These are phyloP conservation scores for Puya raimondii DNA, from an alignment of 176 grass and related monocot genomes.

Conservation along the genomic window DNA sequence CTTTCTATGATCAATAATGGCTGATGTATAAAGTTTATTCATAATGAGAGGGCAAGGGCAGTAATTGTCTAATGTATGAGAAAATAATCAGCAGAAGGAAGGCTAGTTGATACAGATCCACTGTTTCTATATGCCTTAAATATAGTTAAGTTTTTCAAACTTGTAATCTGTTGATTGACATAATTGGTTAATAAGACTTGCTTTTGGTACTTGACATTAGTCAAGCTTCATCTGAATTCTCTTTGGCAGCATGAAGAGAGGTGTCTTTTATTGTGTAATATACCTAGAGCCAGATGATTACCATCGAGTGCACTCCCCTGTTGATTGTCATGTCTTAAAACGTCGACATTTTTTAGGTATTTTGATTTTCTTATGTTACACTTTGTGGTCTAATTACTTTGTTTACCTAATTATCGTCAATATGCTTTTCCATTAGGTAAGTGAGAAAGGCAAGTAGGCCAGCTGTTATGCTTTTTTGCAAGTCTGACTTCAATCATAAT, in stretches of 20 bases:
- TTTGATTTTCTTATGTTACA: slow-evolving; percentile 10
- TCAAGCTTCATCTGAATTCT: neutral
- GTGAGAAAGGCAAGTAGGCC: neutral
- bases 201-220: neutral
- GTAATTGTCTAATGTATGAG: too few species aligned
- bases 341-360: slow-evolving; percentile 75
- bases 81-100: too few species aligned
- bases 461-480: neutral
- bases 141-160: too few species aligned
- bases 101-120: too few species aligned
- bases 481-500: neutral
- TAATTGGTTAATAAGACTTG: neutral
- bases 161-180: neutral
- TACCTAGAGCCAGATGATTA: slow-evolving; percentile 86
- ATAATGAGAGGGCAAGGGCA: too few species aligned
- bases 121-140: too few species aligned
- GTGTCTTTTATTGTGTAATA: slow-evolving; percentile 82
- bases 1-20: neutral
- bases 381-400: slow-evolving; percentile 9
- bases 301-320: slow-evolving; percentile 66
- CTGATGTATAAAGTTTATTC: neutral
- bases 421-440: neutral
- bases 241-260: slow-evolving; percentile 54
- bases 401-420: neutral
- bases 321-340: slow-evolving; percentile 59